These are phyloP conservation scores for Plasmopara muralis DNA, from an alignment of 352 stramenopile genomes.

Conservation along the genomic window DNA sequence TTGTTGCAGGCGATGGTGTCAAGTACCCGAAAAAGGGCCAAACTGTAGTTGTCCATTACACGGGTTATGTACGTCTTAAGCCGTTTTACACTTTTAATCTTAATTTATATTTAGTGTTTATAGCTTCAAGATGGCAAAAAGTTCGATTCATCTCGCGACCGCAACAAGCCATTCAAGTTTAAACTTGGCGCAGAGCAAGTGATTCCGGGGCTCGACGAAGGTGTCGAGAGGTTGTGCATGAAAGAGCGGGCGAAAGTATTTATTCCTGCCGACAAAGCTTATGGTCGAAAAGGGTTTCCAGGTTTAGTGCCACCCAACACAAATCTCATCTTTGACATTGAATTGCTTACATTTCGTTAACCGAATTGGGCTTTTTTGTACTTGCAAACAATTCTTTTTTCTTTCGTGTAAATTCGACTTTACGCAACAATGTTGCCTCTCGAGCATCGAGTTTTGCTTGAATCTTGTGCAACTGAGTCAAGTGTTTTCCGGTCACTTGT, in stretches of 20 bases:
- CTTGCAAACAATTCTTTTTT: slow-evolving; percentile 46
- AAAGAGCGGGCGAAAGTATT: slow-evolving; percentile 84
- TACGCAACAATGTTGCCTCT: slow-evolving; percentile 32
- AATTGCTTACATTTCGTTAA: slow-evolving; percentile 82
- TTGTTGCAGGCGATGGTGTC: slow-evolving; percentile 84
- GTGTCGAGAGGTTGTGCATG: slow-evolving; percentile 74
- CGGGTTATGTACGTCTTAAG: slow-evolving; percentile 53
- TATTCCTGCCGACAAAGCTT: slow-evolving; percentile 81
- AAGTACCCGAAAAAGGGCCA: slow-evolving; percentile 87
- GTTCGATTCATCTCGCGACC: slow-evolving; percentile 67
- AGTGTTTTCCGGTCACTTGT: not conserved
- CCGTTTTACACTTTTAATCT: not conserved
- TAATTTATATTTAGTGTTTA: not conserved
- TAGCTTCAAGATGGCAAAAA: slow-evolving; percentile 69
- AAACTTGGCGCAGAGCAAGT: slow-evolving; percentile 85
- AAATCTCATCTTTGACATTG: slow-evolving; percentile 90
- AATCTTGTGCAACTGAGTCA: slow-evolving; percentile 44
- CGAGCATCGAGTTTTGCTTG: slow-evolving; percentile 46
- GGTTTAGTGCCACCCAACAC: slow-evolving; percentile 88
- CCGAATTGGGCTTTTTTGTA: not conserved
- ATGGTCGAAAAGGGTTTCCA: slow-evolving; percentile 78
- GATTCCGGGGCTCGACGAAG: slow-evolving; percentile 83
- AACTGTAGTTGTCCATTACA: slow-evolving; percentile 86
- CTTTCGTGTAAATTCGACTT: slow-evolving; percentile 59
- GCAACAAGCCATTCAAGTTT: slow-evolving; percentile 87